Conservation (phyloP, 768 basidiomycete genomes). For the Clitopilus hobsonii region DNA sequence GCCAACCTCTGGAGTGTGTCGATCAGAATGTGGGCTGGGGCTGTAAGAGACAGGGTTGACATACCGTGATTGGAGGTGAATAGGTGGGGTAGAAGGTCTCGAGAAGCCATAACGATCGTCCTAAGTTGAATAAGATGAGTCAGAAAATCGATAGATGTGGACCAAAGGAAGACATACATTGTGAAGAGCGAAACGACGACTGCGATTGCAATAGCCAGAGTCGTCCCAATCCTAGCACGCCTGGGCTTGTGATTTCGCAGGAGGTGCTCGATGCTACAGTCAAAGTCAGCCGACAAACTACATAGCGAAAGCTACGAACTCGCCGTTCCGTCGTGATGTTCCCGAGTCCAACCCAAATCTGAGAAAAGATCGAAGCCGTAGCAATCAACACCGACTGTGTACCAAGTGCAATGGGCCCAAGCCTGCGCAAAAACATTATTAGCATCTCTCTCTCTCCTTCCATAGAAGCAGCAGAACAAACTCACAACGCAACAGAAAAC, state of each 20-base stretch:
- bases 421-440: neutral
- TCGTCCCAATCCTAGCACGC: neutral
- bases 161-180: neutral
- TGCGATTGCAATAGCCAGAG: neutral
- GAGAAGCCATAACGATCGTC: neutral
- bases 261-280: neutral
- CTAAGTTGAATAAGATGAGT: neutral
- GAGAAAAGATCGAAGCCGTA: neutral
- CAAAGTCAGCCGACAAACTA: neutral
- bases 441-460: neutral
- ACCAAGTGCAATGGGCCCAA: neutral
- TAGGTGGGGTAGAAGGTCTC: neutral
- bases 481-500: neutral
- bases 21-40: neutral
- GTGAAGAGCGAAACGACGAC: neutral
- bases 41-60: neutral
- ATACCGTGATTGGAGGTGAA: neutral
- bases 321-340: neutral
- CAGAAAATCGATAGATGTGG: neutral
- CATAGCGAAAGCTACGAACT: neutral
- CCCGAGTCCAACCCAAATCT: neutral
- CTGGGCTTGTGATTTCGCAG: neutral
- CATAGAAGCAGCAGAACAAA: neutral
- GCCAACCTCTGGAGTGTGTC: neutral
- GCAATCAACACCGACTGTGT: neutral